Evolutionary conservation across 2,329 filamentous ascomycete species (phyloP).

Genomic region (Cordyceps javanica): DNA sequence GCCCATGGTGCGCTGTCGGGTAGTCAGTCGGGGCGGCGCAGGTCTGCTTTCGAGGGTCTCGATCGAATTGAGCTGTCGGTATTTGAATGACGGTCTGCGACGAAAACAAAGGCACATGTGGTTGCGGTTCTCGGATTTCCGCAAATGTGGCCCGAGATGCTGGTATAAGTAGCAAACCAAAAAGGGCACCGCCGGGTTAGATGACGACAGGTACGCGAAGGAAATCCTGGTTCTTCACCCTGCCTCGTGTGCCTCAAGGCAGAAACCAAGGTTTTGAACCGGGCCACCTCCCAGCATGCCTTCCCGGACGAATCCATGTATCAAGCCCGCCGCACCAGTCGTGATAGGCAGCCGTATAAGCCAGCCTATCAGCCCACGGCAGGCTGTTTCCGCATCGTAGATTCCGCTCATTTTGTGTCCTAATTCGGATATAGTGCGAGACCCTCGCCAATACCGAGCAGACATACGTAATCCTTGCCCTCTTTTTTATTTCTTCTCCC

Average conservation of each 20-base stretch:
- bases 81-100: background rate
- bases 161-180: background rate
- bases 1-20: background rate
- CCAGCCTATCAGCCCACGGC: background rate
- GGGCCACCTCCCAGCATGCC: background rate
- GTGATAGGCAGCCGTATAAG: conserved; percentile 1
- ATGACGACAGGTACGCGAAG: no score
- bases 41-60: background rate
- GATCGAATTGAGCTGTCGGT: background rate
- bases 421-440: background rate
- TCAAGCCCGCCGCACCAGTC: background rate
- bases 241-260: no score
- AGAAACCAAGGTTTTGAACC: background rate
- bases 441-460: background rate
- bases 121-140: background rate
- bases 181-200: no score
- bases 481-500: background rate
- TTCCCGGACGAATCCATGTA: background rate
- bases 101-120: conserved; percentile 7
- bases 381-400: background rate
- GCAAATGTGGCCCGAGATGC: no score
- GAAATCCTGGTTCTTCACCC: no score
- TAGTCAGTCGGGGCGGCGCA: background rate
- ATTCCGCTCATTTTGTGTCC: background rate
- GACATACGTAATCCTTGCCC: background rate